These are phyloP conservation scores for Hypsizygus marmoreus DNA, from an alignment of 768 basidiomycete species.

Conservation along the genomic window DNA sequence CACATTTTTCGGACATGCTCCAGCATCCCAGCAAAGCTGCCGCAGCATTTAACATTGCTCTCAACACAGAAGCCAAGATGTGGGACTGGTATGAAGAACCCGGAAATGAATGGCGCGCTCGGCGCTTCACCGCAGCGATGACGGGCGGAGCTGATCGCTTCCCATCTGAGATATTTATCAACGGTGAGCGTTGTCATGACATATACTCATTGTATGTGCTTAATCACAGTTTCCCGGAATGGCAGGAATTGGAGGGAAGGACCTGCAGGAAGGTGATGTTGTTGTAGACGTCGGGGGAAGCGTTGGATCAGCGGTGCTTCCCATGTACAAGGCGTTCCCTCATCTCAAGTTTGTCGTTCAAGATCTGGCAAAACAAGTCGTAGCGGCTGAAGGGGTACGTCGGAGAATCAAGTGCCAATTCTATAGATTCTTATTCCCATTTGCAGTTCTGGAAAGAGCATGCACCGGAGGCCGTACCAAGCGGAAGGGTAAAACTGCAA, in stretches of 20 bases:
- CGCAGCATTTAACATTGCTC: conserved; percentile 26
- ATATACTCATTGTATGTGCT: neutral
- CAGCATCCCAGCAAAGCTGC: conserved; percentile 17
- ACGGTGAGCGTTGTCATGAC: conserved; percentile 12
- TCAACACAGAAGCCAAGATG: conserved; percentile 20
- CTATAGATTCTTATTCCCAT: neutral
- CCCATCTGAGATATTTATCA: conserved; percentile 19
- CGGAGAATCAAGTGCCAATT: neutral
- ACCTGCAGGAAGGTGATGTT: conserved; percentile 16
- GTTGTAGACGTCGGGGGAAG: conserved; percentile 40
- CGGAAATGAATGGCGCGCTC: conserved; percentile 25
- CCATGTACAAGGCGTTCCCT: conserved; percentile 28
- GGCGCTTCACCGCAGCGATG: conserved; percentile 28
- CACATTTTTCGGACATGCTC: conserved; percentile 19
- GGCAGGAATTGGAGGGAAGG: conserved; percentile 21
- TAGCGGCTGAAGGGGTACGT: conserved; percentile 25
- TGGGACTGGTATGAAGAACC: conserved; percentile 36
- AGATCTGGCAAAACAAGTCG: conserved; percentile 30
- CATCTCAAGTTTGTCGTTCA: conserved; percentile 36
- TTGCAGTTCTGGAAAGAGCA: conserved; percentile 30
- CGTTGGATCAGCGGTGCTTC: conserved; percentile 31
- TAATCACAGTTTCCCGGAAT: neutral
- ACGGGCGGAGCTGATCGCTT: conserved; percentile 23
- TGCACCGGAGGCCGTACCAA: conserved; percentile 24
- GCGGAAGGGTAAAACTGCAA: conserved; percentile 27